Evolutionary conservation across 1,139 yeast species (phyloP).

Genomic region (Suhomyces bolitotheri): DNA sequence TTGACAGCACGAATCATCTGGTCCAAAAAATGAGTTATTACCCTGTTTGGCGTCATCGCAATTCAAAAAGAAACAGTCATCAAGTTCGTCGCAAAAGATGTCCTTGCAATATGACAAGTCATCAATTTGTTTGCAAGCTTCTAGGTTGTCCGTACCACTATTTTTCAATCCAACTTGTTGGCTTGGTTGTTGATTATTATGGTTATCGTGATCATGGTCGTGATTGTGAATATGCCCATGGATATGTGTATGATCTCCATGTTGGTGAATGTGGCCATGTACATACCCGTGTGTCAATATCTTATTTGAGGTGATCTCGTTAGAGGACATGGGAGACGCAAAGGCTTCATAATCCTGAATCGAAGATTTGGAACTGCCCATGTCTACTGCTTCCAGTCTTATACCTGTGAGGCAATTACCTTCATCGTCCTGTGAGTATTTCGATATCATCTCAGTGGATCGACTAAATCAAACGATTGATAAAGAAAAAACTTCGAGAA

Average conservation of each 20-base stretch:
- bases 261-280: slow-evolving; percentile 70
- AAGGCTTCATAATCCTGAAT: too few species aligned
- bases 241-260: slow-evolving; percentile 61
- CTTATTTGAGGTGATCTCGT: slow-evolving; percentile 3
- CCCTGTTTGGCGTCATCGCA: slow-evolving; percentile 29
- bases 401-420: too few species aligned
- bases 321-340: too few species aligned
- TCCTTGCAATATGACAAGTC: slow-evolving; percentile 39
- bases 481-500: too few species aligned
- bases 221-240: slow-evolving; percentile 69
- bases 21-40: background rate
- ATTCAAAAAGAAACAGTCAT: slow-evolving; percentile 43
- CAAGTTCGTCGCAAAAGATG: slow-evolving; percentile 46
- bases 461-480: too few species aligned
- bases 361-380: too few species aligned
- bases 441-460: too few species aligned
- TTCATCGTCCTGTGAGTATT: too few species aligned
- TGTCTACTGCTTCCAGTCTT: too few species aligned
- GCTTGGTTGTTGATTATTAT: background rate
- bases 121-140: slow-evolving; percentile 33
- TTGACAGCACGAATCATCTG: slow-evolving; percentile 17
- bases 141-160: too few species aligned
- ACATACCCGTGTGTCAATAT: slow-evolving; percentile 52
- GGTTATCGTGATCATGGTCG: slow-evolving; percentile 37
- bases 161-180: background rate